These are phyloP conservation scores for Rhodamnia rubescens DNA, from an alignment of 345 rosid species.

Conservation along the genomic window DNA sequence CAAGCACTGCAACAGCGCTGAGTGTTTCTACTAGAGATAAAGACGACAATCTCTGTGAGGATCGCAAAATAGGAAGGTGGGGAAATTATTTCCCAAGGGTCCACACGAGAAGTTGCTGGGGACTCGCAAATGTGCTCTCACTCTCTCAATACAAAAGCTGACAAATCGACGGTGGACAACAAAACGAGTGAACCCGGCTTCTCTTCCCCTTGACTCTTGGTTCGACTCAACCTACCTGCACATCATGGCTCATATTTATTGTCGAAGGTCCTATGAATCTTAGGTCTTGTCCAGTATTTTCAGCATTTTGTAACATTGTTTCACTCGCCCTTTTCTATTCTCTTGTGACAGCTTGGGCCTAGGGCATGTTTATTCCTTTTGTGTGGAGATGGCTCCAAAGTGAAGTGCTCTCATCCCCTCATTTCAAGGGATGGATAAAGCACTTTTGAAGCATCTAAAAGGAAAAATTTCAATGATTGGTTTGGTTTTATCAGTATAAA, in stretches of 20 bases:
- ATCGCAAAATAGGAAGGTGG: neutral
- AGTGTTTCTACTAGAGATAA: neutral
- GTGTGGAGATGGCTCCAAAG: constrained; percentile 1
- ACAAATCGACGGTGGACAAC: neutral
- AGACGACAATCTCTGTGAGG: neutral
- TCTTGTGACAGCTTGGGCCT: neutral
- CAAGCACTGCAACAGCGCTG: neutral
- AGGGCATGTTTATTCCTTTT: constrained; percentile 6
- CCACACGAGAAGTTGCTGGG: neutral
- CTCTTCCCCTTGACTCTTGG: neutral
- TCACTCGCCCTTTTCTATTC: neutral
- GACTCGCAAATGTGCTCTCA: neutral
- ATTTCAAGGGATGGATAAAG: constrained; percentile 6
- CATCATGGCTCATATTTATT: neutral
- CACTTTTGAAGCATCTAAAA: neutral
- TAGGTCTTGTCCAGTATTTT: neutral
- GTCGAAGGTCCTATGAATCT: neutral
- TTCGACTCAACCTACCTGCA: neutral
- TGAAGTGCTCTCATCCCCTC: neutral
- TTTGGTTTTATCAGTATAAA: neutral
- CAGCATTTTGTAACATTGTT: neutral
- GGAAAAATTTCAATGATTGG: neutral
- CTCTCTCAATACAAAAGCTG: neutral
- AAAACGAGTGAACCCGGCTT: neutral
- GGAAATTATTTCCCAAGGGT: neutral